A percentile compares a stretch with the other conserved stretches of the same genome.
phyloP scores from a whole-genome alignment of 495 filamentous ascomycete genomes.

The Letharia lupina region DNA sequence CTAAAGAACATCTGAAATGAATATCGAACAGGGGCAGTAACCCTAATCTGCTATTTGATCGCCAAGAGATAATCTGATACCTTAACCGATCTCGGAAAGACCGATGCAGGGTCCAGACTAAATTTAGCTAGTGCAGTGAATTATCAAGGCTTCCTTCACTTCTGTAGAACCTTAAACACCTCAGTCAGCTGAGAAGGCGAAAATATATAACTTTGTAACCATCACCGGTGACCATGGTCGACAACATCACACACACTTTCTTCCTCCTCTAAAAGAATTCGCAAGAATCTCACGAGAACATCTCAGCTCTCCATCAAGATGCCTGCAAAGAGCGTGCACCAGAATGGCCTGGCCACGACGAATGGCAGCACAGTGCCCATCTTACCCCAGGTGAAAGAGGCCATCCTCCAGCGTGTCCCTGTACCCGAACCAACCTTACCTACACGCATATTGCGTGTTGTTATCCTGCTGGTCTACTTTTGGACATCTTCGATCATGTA shows the following conservation, averaged over 20 bases:
- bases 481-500: constrained; percentile 12
- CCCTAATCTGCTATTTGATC: no score
- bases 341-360: not conserved
- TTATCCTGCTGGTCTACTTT: constrained; percentile 9
- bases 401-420: constrained; percentile 2
- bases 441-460: constrained; percentile 6
- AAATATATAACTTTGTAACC: not conserved
- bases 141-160: not conserved
- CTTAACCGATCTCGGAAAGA: no score
- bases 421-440: constrained; percentile 1
- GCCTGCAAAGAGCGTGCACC: not conserved
- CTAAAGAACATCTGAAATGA: no score
- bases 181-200: not conserved
- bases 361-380: not conserved
- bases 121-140: not conserved
- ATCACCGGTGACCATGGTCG: not conserved
- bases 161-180: not conserved
- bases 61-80: not conserved
- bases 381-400: not conserved
- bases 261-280: not conserved
- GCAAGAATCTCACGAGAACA: not conserved
- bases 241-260: not conserved
- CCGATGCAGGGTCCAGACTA: not conserved
- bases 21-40: no score
- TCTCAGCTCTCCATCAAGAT: not conserved